Conservation (phyloP, 2,329 filamentous ascomycete genomes). For the Hymenoscyphus salicellus region DNA sequence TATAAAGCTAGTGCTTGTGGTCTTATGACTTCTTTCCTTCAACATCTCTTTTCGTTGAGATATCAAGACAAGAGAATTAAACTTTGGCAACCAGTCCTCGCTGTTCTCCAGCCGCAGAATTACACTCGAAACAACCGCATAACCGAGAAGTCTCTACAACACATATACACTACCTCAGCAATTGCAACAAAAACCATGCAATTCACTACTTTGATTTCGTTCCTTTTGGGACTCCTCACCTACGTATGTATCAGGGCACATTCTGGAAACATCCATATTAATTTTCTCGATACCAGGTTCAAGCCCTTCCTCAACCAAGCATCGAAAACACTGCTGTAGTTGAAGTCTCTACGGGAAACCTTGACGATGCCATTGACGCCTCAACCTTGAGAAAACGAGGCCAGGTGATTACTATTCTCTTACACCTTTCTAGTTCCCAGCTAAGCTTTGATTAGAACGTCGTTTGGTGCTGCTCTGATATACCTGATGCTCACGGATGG, state of each 20-base stretch:
- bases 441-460: not conserved
- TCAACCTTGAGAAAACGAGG: not conserved
- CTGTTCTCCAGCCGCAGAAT: not conserved
- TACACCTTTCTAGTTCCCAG: not conserved
- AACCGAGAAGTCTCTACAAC: not conserved
- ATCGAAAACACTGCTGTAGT: not conserved
- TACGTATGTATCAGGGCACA: not conserved
- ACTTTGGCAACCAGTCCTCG: not conserved
- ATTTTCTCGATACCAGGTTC: not conserved
- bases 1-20: no score
- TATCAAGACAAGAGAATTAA: not conserved
- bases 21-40: not conserved
- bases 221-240: not conserved
- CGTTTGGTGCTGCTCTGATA: not conserved
- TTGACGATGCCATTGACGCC: not conserved
- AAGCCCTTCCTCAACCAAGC: not conserved
- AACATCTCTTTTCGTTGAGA: not conserved
- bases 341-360: not conserved
- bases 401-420: not conserved
- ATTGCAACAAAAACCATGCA: not conserved
- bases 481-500: not conserved
- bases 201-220: not conserved
- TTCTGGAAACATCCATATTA: not conserved
- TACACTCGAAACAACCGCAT: not conserved
- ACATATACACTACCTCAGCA: not conserved